phyloP scores from a whole-genome alignment of 2,329 filamentous ascomycete genomes.

The Chrysoporthe cubensis region DNA sequence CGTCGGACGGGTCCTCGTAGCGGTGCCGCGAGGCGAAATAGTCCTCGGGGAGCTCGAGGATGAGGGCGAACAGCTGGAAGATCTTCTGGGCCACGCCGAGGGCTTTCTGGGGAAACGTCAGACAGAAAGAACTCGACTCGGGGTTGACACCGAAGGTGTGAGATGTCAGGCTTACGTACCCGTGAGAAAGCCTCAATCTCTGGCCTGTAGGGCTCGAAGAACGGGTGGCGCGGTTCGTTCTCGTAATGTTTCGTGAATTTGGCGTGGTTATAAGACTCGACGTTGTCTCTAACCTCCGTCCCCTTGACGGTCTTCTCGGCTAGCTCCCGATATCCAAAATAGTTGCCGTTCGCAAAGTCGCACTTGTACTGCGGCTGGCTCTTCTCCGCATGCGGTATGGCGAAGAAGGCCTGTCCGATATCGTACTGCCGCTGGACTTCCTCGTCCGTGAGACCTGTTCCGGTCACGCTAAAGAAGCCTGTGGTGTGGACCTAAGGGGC shows the following conservation, averaged over 20 bases:
- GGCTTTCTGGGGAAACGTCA: constrained; percentile 35
- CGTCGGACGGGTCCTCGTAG: constrained; percentile 55
- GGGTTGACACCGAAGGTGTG: constrained; percentile 34
- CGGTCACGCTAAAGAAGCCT: constrained; percentile 59
- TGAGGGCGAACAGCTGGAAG: constrained; percentile 44
- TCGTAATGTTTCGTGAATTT: constrained; percentile 50
- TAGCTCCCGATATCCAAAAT: constrained; percentile 43
- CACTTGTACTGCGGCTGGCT: constrained; percentile 51
- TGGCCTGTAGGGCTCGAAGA: constrained; percentile 42
- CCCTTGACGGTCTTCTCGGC: constrained; percentile 40
- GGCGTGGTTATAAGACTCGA: constrained; percentile 58
- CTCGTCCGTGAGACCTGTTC: constrained; percentile 56
- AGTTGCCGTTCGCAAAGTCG: constrained; percentile 49
- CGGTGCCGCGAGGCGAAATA: constrained; percentile 55
- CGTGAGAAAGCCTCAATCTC: constrained; percentile 56
- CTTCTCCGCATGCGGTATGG: constrained; percentile 50
- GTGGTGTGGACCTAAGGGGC: constrained; percentile 34
- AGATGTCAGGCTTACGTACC: constrained; percentile 31
- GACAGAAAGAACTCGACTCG: constrained; percentile 42
- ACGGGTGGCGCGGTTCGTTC: constrained; percentile 42
- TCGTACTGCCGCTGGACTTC: constrained; percentile 58
- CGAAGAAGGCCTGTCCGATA: constrained; percentile 56
- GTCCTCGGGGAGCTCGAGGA: constrained; percentile 58
- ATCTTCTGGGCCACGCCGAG: constrained; percentile 37
- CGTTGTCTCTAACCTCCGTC: constrained; percentile 47